Conservation (phyloP, 163 green algal species). For the Chlorella variabilis region DNA sequence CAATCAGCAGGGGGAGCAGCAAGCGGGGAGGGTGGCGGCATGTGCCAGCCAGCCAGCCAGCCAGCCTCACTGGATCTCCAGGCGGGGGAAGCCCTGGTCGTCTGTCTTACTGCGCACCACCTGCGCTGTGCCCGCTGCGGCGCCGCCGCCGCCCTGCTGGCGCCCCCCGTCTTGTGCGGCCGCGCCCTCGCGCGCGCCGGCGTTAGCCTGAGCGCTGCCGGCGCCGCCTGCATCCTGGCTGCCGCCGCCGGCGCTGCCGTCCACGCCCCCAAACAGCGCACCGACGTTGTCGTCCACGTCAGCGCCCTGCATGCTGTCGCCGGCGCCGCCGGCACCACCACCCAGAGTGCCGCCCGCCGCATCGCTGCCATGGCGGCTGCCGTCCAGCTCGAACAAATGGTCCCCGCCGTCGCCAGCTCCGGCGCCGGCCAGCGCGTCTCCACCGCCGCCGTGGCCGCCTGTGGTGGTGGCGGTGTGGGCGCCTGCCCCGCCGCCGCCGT, state of each 20-base stretch:
- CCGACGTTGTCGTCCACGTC: not conserved
- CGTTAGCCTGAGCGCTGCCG: too few relatives aligned
- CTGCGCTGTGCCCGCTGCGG: not conserved
- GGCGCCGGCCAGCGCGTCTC: too few relatives aligned
- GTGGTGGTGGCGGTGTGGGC: not conserved
- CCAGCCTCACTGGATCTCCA: conserved; percentile 2
- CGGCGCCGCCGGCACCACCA: not conserved
- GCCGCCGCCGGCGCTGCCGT: too few relatives aligned
- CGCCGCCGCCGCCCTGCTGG: not conserved
- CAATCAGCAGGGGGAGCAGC: too few relatives aligned
- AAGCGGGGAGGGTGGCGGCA: too few relatives aligned
- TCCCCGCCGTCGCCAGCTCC: too few relatives aligned
- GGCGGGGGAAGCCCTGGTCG: not conserved
- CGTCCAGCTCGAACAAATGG: not conserved
- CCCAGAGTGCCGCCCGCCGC: too few relatives aligned
- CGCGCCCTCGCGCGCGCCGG: too few relatives aligned
- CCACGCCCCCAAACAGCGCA: not conserved
- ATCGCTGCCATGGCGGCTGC: not conserved
- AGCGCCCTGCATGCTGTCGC: not conserved
- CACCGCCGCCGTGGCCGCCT: not conserved
- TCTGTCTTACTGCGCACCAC: not conserved
- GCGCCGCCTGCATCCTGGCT: not conserved
- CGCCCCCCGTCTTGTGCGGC: not conserved
- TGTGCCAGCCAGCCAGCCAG: not conserved
- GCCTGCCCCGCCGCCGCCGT: not conserved